Evolutionary conservation across 2,329 filamentous ascomycete species (phyloP), one percentile per base, ranked within the genome.

Genomic region (Pseudocercospora macadamiae): DNA sequence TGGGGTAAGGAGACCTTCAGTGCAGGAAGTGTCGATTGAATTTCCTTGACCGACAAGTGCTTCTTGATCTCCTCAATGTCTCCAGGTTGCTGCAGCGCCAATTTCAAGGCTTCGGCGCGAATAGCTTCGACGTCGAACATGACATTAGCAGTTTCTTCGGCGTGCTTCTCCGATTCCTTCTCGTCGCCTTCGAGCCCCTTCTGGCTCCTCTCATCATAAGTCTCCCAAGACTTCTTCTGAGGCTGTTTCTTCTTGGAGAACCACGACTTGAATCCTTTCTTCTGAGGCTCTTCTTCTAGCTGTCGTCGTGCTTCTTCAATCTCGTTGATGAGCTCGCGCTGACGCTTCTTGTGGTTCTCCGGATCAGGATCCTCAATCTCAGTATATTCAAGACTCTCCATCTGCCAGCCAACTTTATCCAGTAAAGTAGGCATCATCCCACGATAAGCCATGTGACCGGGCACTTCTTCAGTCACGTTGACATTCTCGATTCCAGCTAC

Each of bases 361-460:
- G 95, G 95, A 70, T 99, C 95, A 0, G 95, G 92, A 66, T 99
- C 95, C 73, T 97, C 95, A 60, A 99, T 97, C 75, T 99, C 95
- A 1, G 85, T 88, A 71, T 97, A 99, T 72, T 97, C 93, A 67
- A 97, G 92, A 64, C 89, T 93, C 70, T 96, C 88, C 3, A 97
- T 90, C 54, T 88, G 79, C 92, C 93, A 99, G 14, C 93, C 95
- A 32, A 93, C 91, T 72, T 93, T 89, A 62, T 91, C 86, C 52
- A 99, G 81, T 16, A 99, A 81, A 57, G 86, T 86, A 14, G 95
- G 95, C 89, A 99, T 97, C 34, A 92, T 90, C 23, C 86, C 85
- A 74, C 95, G 90, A 76, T 99, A 99, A 53, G 95, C 90, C 93
- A 97, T 97, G 73, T 99, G 95, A 1, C 95, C 93, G 25, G 88